Evolutionary conservation across 768 basidiomycete genomes (phyloP).

Genomic region (Kwoniella sp.): DNA sequence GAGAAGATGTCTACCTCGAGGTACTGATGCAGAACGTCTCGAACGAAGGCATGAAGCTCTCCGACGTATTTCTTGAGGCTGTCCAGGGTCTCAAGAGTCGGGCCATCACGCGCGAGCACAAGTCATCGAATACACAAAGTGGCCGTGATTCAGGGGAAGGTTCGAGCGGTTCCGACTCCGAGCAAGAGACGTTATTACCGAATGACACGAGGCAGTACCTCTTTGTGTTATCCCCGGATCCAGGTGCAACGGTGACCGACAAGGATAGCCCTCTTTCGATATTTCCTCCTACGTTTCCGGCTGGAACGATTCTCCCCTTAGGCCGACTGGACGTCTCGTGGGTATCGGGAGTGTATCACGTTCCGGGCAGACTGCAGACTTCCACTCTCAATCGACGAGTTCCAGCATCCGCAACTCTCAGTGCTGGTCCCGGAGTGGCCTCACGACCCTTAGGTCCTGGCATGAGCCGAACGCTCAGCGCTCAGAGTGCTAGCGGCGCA

Average conservation of each 20-base stretch:
- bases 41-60: slow-evolving; percentile 77
- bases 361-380: slow-evolving; percentile 82
- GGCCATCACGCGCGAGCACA: slow-evolving; percentile 48
- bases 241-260: not conserved
- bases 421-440: slow-evolving; percentile 55
- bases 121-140: slow-evolving; percentile 62
- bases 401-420: slow-evolving; percentile 61
- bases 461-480: slow-evolving; percentile 20
- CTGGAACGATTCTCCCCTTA: slow-evolving; percentile 75
- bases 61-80: slow-evolving; percentile 61
- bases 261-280: slow-evolving; percentile 47
- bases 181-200: slow-evolving; percentile 65
- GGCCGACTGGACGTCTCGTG: slow-evolving; percentile 88
- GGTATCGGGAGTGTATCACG: slow-evolving; percentile 75
- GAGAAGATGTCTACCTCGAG: slow-evolving; percentile 86
- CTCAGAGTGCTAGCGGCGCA: slow-evolving; percentile 3
- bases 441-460: slow-evolving; percentile 47
- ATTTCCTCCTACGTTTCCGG: slow-evolving; percentile 60
- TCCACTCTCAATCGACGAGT: slow-evolving; percentile 85
- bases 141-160: not conserved
- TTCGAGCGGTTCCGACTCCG: not conserved
- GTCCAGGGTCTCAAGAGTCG: slow-evolving; percentile 62
- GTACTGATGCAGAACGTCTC: slow-evolving; percentile 89
- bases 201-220: slow-evolving; percentile 85
- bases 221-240: slow-evolving; percentile 69